Base-by-base conservation (phyloP, 768 basidiomycete genomes). In the Boletus bicolor region DNA sequence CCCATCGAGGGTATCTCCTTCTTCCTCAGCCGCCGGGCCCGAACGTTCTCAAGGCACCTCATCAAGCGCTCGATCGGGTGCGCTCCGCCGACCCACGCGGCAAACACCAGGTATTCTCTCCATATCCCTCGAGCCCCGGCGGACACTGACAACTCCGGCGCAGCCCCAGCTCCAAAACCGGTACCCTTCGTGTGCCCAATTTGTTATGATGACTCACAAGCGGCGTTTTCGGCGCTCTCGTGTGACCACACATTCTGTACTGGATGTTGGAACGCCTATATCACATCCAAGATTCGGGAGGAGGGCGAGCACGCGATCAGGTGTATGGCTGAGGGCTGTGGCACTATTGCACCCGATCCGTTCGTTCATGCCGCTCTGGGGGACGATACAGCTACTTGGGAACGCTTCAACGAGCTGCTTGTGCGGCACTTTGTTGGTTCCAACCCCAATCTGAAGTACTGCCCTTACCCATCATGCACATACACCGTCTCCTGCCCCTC, bases 391-490 rank as follows among this genome's bases (percentile, higher is more conserved):
- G 76, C 79, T 64, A 78, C 77, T 5, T 84, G 78, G 77, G 69
- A 66, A 36, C 89, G 93, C 48, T 95, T 93, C 76, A 84, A 89
- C 59, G 91, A 93, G 65, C 82, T 99, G 34, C 78, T 96, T 48
- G 84, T 91, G 48, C 86, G 94, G 51, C 85, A 96, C 72, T 98
- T 89, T 71, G 97, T 99, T 17, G 83, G 82, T 19, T 91, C 89
- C 67, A 87, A 86, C 71, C 75, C 84, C 32, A 84, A 82, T 53
- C 81, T 98, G 67, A 89, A 92, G 72, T 99, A 91, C 78, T 99
- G 97, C 69, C 97, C 97, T 4, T 93, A 92, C 63, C 95, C 96
- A 0, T 83, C 85, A 38, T 99, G 97, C 79, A 89, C 93, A 38
- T 86, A 91, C 71, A 94, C 95, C n/a, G 87, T 98, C 44, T 87